Evolutionary conservation across 768 basidiomycete species (phyloP), one percentile per base, ranked within the genome.

Genomic region (Termitomyces sp.): DNA sequence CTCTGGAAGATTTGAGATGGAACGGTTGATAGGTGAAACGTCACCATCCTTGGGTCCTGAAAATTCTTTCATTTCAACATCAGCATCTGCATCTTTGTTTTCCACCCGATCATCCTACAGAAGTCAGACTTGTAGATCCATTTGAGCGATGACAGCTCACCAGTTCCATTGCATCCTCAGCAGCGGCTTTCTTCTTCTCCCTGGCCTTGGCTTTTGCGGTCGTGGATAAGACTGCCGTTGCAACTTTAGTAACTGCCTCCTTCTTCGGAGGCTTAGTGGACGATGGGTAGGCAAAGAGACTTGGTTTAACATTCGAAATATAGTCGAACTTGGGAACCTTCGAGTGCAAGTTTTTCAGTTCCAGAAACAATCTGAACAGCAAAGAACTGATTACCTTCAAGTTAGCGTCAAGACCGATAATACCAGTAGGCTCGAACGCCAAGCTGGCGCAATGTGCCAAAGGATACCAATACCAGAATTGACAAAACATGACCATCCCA

Each of bases 381-480:
- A 22, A 12, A n/a, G 36, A 18, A 46, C 33, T 34, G 18, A 15
- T 45, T 62, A 94, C 91, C 81, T 91, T 89, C 53, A 98, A 76
- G 61, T 95, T 85, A 61, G 82, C 87, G 66, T 93, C 89, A 58
- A 98, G 73, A 33, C 93, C 96, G 66, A 99, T 94, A 57, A 99
- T 88, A 9, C 89, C 95, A 15, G 97, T 99, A 3, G 97, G 95
- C 57, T 93, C 89, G 73, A 99, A 98, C 2, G 95, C 89, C 63
- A 99, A 76, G 66, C 89, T 91, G 16, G 91, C 89, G 62, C 91
- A 94, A 68, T 98, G 95, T 15, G 95, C 94, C 30, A 98, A 78
- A 36, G 97, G 97, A 75, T 95, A 99, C 97, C 97, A 99, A 72
- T 98, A 98, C 97, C 97, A 99, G 76, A 99, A 98, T 72, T 99